phyloP scores from a whole-genome alignment of 2,329 filamentous ascomycete species.

The Colletotrichum theobromicola region DNA sequence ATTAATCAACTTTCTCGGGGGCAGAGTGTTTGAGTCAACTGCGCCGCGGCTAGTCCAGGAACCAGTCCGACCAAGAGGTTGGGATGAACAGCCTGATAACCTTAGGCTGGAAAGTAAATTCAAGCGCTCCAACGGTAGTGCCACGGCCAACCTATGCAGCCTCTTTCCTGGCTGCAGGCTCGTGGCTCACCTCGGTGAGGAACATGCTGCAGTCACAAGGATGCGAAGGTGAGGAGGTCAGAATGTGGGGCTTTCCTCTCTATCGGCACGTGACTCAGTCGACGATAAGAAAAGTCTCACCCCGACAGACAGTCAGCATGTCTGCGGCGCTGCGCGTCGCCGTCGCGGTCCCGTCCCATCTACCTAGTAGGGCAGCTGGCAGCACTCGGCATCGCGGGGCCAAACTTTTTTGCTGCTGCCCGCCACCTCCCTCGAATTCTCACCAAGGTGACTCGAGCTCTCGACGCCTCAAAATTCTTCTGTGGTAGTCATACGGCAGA shows the following conservation, averaged over 20 bases:
- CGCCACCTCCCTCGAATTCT: slow-evolving; percentile 11
- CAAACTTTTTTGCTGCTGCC: slow-evolving; percentile 24
- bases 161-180: neutral
- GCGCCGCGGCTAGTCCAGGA: neutral
- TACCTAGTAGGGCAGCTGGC: neutral
- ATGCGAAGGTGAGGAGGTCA: neutral
- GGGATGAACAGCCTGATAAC: slow-evolving; percentile 10
- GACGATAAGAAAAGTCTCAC: neutral
- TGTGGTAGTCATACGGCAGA: neutral
- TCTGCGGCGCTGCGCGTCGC: neutral
- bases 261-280: neutral
- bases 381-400: slow-evolving; percentile 23
- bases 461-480: slow-evolving; percentile 7
- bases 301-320: neutral
- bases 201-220: neutral
- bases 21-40: neutral
- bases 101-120: neutral
- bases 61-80: neutral
- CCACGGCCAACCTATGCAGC: neutral
- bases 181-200: neutral
- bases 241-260: neutral
- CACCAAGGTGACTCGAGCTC: slow-evolving; percentile 18
- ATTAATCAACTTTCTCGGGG: neutral
- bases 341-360: neutral
- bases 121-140: neutral